Percentiles rank a stretch among this genome's conserved stretches.
These are phyloP conservation scores for Aspergillus kassunensis DNA, from an alignment of 495 filamentous ascomycete genomes.

Conservation along the genomic window DNA sequence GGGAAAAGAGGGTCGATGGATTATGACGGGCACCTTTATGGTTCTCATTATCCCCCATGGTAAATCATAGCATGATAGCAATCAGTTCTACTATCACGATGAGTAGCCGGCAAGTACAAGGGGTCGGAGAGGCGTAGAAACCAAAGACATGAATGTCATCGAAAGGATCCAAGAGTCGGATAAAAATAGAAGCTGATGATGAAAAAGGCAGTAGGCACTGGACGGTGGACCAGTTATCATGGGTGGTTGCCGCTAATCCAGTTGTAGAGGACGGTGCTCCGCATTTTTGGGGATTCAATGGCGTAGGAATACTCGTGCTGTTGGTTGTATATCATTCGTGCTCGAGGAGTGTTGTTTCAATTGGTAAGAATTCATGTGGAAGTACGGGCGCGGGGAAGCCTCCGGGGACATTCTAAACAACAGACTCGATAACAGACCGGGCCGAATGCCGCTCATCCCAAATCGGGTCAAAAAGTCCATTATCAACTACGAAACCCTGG, in stretches of 20 bases:
- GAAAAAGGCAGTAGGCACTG: neutral
- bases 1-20: neutral
- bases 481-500: slow-evolving; percentile 2
- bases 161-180: neutral
- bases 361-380: neutral
- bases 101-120: too few species aligned
- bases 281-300: too few species aligned
- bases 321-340: too few species aligned
- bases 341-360: neutral
- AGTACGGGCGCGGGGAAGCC: neutral
- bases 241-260: neutral
- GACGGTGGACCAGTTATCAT: neutral
- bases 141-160: neutral
- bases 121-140: too few species aligned
- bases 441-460: slow-evolving; percentile 16
- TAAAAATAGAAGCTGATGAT: neutral
- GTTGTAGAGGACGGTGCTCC: neutral
- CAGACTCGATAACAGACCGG: slow-evolving; percentile 9
- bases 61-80: too few species aligned
- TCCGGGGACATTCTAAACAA: slow-evolving; percentile 4
- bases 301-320: too few species aligned
- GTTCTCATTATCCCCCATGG: too few species aligned
- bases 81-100: too few species aligned
- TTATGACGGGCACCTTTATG: too few species aligned
- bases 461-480: slow-evolving; percentile 32